phyloP scores from a whole-genome alignment of 352 stramenopile genomes.

The Pythium pyrilobum region DNA sequence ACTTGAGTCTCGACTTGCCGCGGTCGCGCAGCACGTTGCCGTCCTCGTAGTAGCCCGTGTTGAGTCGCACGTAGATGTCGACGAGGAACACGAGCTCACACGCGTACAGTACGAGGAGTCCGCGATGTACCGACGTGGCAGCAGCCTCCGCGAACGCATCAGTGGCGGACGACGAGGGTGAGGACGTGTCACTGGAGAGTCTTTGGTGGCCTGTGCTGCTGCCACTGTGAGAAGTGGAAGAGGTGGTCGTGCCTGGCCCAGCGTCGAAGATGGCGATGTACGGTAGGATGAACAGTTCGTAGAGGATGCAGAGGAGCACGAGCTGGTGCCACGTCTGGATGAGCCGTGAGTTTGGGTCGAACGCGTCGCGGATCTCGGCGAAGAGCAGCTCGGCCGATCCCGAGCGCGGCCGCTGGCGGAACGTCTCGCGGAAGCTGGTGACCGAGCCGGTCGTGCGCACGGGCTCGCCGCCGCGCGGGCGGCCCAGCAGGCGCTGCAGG shows the following conservation, averaged over 20 bases:
- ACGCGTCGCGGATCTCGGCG: conserved; percentile 46
- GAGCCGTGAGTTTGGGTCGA: conserved; percentile 48
- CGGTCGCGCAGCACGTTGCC: conserved; percentile 61
- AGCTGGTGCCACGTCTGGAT: conserved; percentile 51
- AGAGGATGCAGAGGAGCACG: conserved; percentile 45
- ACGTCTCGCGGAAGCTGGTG: conserved; percentile 32
- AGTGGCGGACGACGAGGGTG: not conserved
- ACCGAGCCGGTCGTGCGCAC: conserved; percentile 9
- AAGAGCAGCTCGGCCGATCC: conserved; percentile 45
- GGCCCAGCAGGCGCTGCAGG: not conserved
- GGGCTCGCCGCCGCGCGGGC: not conserved
- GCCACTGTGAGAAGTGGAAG: not conserved
- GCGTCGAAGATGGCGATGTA: conserved; percentile 44
- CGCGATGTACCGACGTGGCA: no score
- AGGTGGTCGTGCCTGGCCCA: not conserved
- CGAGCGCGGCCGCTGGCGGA: conserved; percentile 29
- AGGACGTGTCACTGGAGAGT: not conserved
- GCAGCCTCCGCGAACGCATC: no score
- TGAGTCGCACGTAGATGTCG: conserved; percentile 67
- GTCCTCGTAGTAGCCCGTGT: conserved; percentile 70
- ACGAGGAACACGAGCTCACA: conserved; percentile 54
- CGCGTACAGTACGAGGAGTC: conserved; percentile 37
- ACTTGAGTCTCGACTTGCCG: conserved; percentile 51
- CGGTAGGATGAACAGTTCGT: conserved; percentile 40
- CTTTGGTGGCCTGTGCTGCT: not conserved